phyloP scores from a whole-genome alignment of 2,329 filamentous ascomycete genomes.

The Magnaporthiopsis rhizophila region DNA sequence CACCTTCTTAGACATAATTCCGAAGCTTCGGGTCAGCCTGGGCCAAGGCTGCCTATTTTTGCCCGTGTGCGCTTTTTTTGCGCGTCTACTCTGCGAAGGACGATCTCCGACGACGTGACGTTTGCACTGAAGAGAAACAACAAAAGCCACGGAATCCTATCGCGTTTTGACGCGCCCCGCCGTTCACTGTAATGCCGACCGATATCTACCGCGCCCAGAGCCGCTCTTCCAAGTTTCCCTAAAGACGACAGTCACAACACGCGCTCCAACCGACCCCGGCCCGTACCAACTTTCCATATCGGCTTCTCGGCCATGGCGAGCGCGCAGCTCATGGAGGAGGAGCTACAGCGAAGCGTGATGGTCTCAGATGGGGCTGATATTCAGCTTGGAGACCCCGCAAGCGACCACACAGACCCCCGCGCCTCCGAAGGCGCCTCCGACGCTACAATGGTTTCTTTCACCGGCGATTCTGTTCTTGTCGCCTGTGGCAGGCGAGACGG shows the following conservation, averaged over 20 bases:
- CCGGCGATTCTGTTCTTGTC: slow-evolving; percentile 29
- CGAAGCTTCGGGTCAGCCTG: neutral
- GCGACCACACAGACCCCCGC: slow-evolving; percentile 10
- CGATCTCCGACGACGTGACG: neutral
- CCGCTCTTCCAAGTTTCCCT: neutral
- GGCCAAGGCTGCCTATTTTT: neutral
- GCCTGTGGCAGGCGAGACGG: slow-evolving; percentile 35
- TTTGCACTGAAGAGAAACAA: neutral
- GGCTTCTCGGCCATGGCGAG: slow-evolving; percentile 34
- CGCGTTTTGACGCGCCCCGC: neutral
- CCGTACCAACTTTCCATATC: neutral
- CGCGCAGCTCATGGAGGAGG: slow-evolving; percentile 47
- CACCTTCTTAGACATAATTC: neutral
- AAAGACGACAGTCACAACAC: neutral
- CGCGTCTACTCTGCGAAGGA: neutral
- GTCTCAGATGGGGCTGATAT: slow-evolving; percentile 34
- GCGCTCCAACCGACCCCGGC: neutral
- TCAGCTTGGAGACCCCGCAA: slow-evolving; percentile 22
- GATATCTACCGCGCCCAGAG: neutral
- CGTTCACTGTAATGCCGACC: neutral
- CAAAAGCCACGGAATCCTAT: neutral
- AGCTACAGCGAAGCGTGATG: slow-evolving; percentile 47
- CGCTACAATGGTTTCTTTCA: slow-evolving; percentile 25
- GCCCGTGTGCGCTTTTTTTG: neutral
- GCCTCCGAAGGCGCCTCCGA: slow-evolving; percentile 25